A percentile compares a stretch with the other conserved stretches of the same genome.
These are phyloP conservation scores for Fusarium sp. DNA, from an alignment of 2,329 filamentous ascomycete species.

Conservation along the genomic window DNA sequence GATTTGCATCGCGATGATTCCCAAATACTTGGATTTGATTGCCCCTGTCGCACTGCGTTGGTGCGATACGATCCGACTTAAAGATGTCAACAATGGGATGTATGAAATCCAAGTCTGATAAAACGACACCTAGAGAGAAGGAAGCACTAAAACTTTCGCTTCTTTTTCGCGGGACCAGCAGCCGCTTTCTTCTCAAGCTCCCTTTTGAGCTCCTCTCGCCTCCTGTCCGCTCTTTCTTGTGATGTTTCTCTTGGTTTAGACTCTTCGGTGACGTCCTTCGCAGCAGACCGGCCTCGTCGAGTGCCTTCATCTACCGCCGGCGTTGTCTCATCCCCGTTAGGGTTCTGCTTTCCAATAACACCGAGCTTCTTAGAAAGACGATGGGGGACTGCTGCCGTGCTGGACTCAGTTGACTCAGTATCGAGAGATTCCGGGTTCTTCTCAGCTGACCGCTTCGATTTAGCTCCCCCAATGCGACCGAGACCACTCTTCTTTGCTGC, in stretches of 20 bases:
- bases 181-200: slow-evolving; percentile 62
- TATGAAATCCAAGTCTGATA: neutral
- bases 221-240: slow-evolving; percentile 60
- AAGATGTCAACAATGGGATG: neutral
- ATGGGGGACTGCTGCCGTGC: slow-evolving; percentile 15
- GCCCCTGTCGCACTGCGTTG: neutral
- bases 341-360: slow-evolving; percentile 50
- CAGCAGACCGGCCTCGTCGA: slow-evolving; percentile 36
- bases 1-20: neutral
- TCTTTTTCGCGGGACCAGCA: slow-evolving; percentile 65
- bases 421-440: slow-evolving; percentile 11
- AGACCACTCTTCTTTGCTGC: slow-evolving; percentile 49
- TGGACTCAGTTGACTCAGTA: slow-evolving; percentile 10
- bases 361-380: slow-evolving; percentile 47
- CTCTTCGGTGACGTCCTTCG: slow-evolving; percentile 42
- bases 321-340: slow-evolving; percentile 8
- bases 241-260: slow-evolving; percentile 56
- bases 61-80: neutral
- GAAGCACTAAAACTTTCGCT: slow-evolving; percentile 60
- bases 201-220: slow-evolving; percentile 62
- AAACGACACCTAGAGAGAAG: neutral
- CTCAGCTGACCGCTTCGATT: slow-evolving; percentile 33
- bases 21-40: neutral
- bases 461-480: slow-evolving; percentile 56
- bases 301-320: slow-evolving; percentile 29